Percentiles rank a stretch among this genome's conserved stretches.
Evolutionary conservation across 2,329 filamentous ascomycete species (phyloP).

Genomic region (Trichoderma sp.): DNA sequence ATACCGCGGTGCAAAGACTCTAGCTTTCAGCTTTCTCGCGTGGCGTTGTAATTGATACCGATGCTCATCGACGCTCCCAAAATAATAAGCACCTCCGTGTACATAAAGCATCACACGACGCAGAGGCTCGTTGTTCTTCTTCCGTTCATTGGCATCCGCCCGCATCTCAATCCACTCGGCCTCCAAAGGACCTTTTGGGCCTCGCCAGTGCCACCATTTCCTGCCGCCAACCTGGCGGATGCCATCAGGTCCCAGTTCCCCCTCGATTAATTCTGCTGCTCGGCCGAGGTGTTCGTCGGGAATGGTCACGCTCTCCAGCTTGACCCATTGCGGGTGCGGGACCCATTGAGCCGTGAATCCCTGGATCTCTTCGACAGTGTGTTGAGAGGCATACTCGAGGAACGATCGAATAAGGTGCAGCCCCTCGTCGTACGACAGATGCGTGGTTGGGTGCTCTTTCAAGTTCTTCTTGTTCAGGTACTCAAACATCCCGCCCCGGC

Average conservation of each 20-base stretch:
- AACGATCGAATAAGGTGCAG: conserved; percentile 85
- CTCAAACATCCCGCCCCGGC: conserved; percentile 43
- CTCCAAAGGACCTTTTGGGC: conserved; percentile 63
- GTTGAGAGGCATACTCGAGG: conserved; percentile 78
- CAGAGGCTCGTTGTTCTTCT: conserved; percentile 58
- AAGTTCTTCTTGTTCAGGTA: conserved; percentile 79
- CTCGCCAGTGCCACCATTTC: conserved; percentile 89
- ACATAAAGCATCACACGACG: conserved; percentile 89
- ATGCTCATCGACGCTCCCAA: conserved; percentile 93
- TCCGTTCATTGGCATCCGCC: conserved; percentile 68
- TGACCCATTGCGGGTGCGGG: conserved; percentile 85
- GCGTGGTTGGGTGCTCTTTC: conserved; percentile 78
- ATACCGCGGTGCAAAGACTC: conserved; percentile 85
- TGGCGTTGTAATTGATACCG: conserved; percentile 98
- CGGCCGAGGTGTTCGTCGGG: conserved; percentile 62
- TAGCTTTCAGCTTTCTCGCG: conserved; percentile 87
- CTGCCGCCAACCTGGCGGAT: conserved; percentile 75
- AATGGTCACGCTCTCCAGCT: conserved; percentile 69
- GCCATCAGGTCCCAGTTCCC: conserved; percentile 77
- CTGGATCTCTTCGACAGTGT: conserved; percentile 92
- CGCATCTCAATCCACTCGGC: conserved; percentile 98
- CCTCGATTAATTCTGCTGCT: conserved; percentile 67
- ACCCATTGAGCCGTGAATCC: conserved; percentile 91
- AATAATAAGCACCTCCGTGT: conserved; percentile 93
- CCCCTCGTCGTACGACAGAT: conserved; percentile 93